Percentiles rank a stretch among this genome's conserved stretches.
Evolutionary conservation across 1,139 yeast genomes (phyloP).

Genomic region (Yamadazyma sp.): DNA sequence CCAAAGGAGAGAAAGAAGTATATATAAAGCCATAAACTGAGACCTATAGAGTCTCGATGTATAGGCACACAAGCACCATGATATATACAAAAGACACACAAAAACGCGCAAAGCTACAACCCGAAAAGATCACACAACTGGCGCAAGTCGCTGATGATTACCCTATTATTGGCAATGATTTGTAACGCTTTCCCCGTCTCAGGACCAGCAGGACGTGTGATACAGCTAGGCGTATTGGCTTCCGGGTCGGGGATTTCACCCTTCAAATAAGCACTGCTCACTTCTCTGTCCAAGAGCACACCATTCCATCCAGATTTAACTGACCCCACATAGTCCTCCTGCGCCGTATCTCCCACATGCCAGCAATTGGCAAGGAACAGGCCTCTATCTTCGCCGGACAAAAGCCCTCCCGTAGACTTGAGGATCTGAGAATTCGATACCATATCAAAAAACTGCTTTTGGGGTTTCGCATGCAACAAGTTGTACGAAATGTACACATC

Average conservation of each 20-base stretch:
- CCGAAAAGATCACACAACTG: conserved; percentile 17
- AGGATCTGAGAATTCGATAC: conserved; percentile 22
- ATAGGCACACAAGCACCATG: no score
- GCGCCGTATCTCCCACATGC: conserved; percentile 67
- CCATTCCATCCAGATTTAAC: conserved; percentile 62
- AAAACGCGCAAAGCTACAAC: no score
- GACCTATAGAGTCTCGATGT: no score
- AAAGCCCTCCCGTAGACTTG: conserved; percentile 1
- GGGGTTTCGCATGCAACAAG: conserved; percentile 54
- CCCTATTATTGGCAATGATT: conserved; percentile 37
- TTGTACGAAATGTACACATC: conserved; percentile 55
- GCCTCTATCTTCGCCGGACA: conserved; percentile 11
- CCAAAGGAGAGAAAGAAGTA: no score
- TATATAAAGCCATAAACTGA: no score
- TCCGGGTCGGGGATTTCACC: conserved; percentile 16
- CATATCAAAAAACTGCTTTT: conserved; percentile 42
- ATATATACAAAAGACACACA: no score
- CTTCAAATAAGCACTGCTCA: conserved; percentile 18
- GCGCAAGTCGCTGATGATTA: conserved; percentile 27
- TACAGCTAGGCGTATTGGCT: conserved; percentile 14
- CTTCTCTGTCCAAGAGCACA: conserved; percentile 48
- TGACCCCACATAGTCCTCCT: conserved; percentile 55
- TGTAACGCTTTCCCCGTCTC: conserved; percentile 12
- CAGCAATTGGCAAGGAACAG: conserved; percentile 35
- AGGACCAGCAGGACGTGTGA: conserved; percentile 8